A percentile compares a stretch with the other conserved stretches of the same genome.
phyloP scores from a whole-genome alignment of 2,329 filamentous ascomycete species.

The Trichoderma atroviride region DNA sequence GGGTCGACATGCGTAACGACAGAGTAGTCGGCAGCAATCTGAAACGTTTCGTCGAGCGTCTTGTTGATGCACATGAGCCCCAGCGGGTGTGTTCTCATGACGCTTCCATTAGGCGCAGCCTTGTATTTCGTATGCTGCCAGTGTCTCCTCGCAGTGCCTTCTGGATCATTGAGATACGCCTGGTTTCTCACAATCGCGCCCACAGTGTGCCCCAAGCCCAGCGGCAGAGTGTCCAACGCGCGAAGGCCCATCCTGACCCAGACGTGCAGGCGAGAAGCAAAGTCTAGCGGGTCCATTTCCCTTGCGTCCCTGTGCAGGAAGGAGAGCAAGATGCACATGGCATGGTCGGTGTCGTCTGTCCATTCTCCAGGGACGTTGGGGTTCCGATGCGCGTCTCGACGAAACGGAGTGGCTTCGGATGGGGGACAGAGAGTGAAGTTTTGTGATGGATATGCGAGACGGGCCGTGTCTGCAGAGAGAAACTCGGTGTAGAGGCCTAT shows the following conservation, averaged over 20 bases:
- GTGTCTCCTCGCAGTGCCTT: slow-evolving; percentile 41
- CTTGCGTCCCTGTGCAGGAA: slow-evolving; percentile 49
- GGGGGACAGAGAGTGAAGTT: slow-evolving; percentile 45
- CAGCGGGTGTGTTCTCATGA: slow-evolving; percentile 57
- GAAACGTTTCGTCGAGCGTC: slow-evolving; percentile 47
- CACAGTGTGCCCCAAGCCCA: slow-evolving; percentile 53
- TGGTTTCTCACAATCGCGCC: slow-evolving; percentile 46
- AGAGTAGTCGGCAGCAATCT: slow-evolving; percentile 46
- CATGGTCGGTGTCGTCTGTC: slow-evolving; percentile 61
- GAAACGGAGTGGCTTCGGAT: slow-evolving; percentile 45
- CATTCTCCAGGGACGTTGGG: slow-evolving; percentile 48
- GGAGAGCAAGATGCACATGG: slow-evolving; percentile 52
- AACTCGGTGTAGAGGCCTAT: slow-evolving; percentile 60
- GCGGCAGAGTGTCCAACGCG: slow-evolving; percentile 49
- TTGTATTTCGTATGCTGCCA: slow-evolving; percentile 47
- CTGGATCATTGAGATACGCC: slow-evolving; percentile 46
- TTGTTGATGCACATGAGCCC: slow-evolving; percentile 50
- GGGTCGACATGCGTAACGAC: slow-evolving; percentile 55
- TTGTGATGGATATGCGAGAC: slow-evolving; percentile 42
- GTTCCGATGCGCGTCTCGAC: slow-evolving; percentile 49
- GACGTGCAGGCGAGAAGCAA: slow-evolving; percentile 49
- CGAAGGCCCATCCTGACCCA: slow-evolving; percentile 53
- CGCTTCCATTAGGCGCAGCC: slow-evolving; percentile 53
- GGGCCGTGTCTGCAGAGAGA: slow-evolving; percentile 42
- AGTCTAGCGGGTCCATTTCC: slow-evolving; percentile 42